Percentiles rank a stretch among this genome's conserved stretches.
phyloP scores from a whole-genome alignment of 2,329 filamentous ascomycete genomes.

The Neocucurbitaria cava region DNA sequence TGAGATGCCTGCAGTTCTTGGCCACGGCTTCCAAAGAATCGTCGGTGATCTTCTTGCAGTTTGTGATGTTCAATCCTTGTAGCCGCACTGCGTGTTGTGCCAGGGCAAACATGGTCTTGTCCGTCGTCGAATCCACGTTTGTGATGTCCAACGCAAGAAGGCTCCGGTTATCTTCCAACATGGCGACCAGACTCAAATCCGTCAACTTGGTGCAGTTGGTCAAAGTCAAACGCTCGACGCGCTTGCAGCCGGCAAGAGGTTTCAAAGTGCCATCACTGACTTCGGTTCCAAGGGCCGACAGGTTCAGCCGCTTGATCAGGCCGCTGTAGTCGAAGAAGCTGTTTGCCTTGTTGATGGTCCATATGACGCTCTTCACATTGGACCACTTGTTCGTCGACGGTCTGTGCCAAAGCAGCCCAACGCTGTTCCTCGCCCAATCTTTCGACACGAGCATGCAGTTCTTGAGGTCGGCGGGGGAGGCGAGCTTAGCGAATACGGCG shows the following conservation, averaged over 20 bases:
- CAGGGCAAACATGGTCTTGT: conserved; percentile 77
- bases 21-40: conserved; percentile 84
- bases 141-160: conserved; percentile 92
- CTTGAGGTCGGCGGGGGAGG: conserved; percentile 75
- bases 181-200: conserved; percentile 79
- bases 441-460: conserved; percentile 94
- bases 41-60: conserved; percentile 83
- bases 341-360: conserved; percentile 73
- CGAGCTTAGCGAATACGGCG: conserved; percentile 85
- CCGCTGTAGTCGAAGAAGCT: conserved; percentile 89
- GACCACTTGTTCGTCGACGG: conserved; percentile 88
- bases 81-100: conserved; percentile 82
- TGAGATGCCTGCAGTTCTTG: conserved; percentile 82
- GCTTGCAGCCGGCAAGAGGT: conserved; percentile 82
- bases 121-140: conserved; percentile 78
- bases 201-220: conserved; percentile 88
- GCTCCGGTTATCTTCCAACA: conserved; percentile 79
- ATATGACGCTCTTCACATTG: conserved; percentile 81
- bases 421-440: conserved; percentile 89
- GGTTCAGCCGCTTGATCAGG: conserved; percentile 89
- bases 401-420: conserved; percentile 93
- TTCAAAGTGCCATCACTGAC: conserved; percentile 90
- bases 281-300: conserved; percentile 76
- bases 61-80: conserved; percentile 92
- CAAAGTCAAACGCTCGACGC: conserved; percentile 89